Percentiles rank a stretch among this genome's conserved stretches.
Conservation (phyloP, 78 protist genomes). For the Dictyostelium intermedium region DNA sequence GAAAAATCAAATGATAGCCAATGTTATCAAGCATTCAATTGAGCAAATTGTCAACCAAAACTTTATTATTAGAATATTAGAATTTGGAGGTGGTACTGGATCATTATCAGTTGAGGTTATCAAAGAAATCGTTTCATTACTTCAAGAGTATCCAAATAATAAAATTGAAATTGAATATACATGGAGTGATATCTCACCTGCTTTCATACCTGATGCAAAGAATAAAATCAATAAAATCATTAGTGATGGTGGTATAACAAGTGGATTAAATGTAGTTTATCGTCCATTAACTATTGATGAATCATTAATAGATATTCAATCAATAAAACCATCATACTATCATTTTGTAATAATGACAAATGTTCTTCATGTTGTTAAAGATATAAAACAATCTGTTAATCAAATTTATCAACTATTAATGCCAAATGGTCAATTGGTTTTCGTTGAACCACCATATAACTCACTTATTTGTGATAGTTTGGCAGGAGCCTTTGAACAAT, state of each 20-base stretch:
- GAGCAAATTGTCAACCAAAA: background rate
- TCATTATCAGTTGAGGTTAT: background rate
- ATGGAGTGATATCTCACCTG: background rate
- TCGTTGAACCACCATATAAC: conserved; percentile 3
- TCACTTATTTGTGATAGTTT: conserved; percentile 1
- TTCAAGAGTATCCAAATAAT: background rate
- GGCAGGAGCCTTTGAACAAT: conserved; percentile 37
- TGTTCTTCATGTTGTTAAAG: conserved; percentile 34
- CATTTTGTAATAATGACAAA: conserved; percentile 23
- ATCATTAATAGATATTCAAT: background rate
- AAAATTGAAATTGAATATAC: conserved; percentile 22
- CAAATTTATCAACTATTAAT: background rate
- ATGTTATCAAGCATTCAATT: background rate
- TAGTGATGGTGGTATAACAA: background rate
- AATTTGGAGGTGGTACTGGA: conserved; percentile 4
- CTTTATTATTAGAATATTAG: background rate
- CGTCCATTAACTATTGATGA: background rate
- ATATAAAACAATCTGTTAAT: background rate
- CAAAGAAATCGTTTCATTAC: background rate
- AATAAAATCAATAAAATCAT: background rate
- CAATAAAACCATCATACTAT: conserved; percentile 20
- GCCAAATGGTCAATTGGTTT: conserved; percentile 32
- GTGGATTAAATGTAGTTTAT: background rate
- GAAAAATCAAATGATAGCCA: background rate
- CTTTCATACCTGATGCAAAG: background rate